Conservation (phyloP, 2,329 filamentous ascomycete species). For the Byssochlamys sp. region DNA sequence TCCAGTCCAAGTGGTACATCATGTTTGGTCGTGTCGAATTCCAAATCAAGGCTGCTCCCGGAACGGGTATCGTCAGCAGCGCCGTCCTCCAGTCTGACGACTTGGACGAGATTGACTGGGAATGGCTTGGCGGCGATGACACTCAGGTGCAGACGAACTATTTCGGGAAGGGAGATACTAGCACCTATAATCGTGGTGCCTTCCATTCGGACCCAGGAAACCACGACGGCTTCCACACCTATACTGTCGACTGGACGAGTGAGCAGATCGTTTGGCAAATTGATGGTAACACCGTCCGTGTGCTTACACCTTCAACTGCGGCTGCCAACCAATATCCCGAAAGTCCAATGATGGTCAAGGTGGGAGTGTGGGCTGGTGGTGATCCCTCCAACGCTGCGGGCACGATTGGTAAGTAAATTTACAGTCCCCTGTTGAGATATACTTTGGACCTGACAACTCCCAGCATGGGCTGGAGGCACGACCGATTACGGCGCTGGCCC, state of each 20-base stretch:
- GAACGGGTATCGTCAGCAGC: constrained; percentile 85
- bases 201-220: constrained; percentile 62
- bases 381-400: constrained; percentile 69
- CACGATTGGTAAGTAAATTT: constrained; percentile 53
- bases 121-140: constrained; percentile 76
- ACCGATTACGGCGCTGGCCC: constrained; percentile 78
- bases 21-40: constrained; percentile 94
- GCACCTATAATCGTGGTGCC: constrained; percentile 75
- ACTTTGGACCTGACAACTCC: constrained; percentile 2
- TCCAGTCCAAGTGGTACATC: constrained; percentile 90
- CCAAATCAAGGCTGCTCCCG: constrained; percentile 74
- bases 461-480: constrained; percentile 71
- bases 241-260: constrained; percentile 83
- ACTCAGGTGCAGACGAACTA: constrained; percentile 89
- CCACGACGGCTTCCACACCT: constrained; percentile 70
- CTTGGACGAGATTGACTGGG: constrained; percentile 93
- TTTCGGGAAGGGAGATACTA: constrained; percentile 84
- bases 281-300: constrained; percentile 65
- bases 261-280: constrained; percentile 80
- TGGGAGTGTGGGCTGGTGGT: constrained; percentile 86
- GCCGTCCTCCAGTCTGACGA: constrained; percentile 82
- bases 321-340: constrained; percentile 72
- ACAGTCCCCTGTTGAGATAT: constrained; percentile 3
- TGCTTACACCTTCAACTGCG: constrained; percentile 60
- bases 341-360: constrained; percentile 87